Conservation (phyloP, 2,329 filamentous ascomycete species). For the Cryphonectria nitschkei region DNA sequence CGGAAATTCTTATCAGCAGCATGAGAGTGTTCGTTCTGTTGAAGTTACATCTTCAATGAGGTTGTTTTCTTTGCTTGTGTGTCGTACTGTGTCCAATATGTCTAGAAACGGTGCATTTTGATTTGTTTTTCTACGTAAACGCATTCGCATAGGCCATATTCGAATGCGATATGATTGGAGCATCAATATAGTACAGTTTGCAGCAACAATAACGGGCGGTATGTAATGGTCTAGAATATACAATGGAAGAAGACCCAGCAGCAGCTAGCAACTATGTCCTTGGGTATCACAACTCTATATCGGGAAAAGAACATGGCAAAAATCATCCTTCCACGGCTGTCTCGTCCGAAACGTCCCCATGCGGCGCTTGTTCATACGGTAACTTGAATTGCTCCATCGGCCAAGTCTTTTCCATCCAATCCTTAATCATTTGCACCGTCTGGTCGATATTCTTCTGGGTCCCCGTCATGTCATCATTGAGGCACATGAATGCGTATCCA, state of each 20-base stretch:
- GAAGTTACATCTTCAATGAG: too few species aligned
- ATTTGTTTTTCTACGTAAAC: too few species aligned
- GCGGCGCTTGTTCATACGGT: slow-evolving; percentile 9
- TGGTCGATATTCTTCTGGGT: background rate
- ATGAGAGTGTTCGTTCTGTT: too few species aligned
- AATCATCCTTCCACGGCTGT: background rate
- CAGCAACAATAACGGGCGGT: too few species aligned
- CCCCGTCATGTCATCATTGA: slow-evolving; percentile 6
- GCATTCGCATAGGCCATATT: too few species aligned
- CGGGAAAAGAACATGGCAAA: background rate
- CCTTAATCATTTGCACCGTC: slow-evolving; percentile 6
- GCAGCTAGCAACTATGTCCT: background rate
- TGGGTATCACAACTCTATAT: slow-evolving; percentile 2
- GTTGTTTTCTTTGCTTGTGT: too few species aligned
- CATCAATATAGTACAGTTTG: too few species aligned
- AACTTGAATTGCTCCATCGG: background rate
- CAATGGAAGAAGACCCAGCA: background rate
- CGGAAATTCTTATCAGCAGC: too few species aligned
- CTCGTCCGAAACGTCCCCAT: background rate
- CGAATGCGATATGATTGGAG: too few species aligned
- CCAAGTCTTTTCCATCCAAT: slow-evolving; percentile 15
- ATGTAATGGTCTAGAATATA: background rate
- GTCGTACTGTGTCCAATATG: too few species aligned
- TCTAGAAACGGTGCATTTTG: too few species aligned
- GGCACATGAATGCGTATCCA: slow-evolving; percentile 9